These are phyloP conservation scores for Trypanosoma cruzi DNA, from an alignment of 208 protist species.

Conservation along the genomic window DNA sequence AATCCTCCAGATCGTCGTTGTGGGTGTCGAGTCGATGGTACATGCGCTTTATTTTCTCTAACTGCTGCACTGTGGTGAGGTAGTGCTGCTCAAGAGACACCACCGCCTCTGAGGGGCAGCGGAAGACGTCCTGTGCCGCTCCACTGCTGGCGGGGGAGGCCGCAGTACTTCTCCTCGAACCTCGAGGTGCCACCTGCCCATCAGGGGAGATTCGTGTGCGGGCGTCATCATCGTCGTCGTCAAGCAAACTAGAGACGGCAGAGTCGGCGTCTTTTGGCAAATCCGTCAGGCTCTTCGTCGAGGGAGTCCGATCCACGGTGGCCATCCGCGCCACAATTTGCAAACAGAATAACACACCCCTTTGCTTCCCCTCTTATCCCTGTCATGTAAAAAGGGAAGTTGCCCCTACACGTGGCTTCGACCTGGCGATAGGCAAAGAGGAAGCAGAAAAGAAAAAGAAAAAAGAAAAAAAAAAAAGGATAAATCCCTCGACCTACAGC, in stretches of 20 bases:
- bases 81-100: conserved; percentile 50
- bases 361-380: neutral
- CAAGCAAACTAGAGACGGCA: neutral
- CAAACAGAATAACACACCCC: neutral
- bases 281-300: conserved; percentile 12
- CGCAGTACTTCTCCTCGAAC: too few relatives aligned
- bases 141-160: neutral
- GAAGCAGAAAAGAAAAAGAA: too few relatives aligned
- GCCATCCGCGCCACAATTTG: neutral
- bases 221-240: neutral
- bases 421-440: too few relatives aligned
- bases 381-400: too few relatives aligned
- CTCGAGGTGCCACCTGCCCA: neutral
- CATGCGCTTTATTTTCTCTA: conserved; percentile 36
- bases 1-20: conserved; percentile 39
- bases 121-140: conserved; percentile 9
- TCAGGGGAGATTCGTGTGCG: neutral
- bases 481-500: too few relatives aligned
- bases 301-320: conserved; percentile 18
- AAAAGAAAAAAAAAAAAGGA: too few relatives aligned
- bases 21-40: conserved; percentile 33
- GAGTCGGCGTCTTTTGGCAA: neutral
- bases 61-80: conserved; percentile 32
- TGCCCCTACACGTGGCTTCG: too few relatives aligned
- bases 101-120: conserved; percentile 40